Percentiles rank a stretch among this genome's conserved stretches.
Evolutionary conservation across 257 asterid genomes (phyloP).

Genomic region (Solanum lycopersicoides): DNA sequence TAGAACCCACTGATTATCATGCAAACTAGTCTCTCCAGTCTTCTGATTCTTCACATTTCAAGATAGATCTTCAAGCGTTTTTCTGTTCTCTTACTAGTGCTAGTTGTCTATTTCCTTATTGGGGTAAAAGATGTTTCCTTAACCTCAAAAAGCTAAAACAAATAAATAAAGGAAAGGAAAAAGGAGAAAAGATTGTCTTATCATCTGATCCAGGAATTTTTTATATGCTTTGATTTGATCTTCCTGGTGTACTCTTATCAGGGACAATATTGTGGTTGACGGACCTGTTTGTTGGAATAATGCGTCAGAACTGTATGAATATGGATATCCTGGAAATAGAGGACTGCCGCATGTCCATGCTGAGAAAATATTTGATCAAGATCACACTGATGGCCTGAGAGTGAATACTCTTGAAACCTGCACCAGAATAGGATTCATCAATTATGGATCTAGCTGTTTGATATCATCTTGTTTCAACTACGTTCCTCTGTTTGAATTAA

Average conservation of each 20-base stretch:
- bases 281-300: conserved; percentile 20
- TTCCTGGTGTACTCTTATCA: conserved; percentile 43
- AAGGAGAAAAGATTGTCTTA: neutral
- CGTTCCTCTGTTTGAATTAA: conserved; percentile 46
- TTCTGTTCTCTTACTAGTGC: neutral
- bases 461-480: conserved; percentile 32
- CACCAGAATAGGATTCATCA: conserved; percentile 7
- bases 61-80: neutral
- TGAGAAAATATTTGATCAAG: conserved; percentile 25
- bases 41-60: neutral
- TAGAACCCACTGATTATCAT: neutral
- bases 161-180: neutral
- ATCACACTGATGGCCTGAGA: conserved; percentile 16
- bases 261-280: conserved; percentile 59
- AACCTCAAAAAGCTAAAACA: neutral
- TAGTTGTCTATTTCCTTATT: neutral
- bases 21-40: neutral
- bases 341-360: conserved; percentile 11
- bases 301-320: conserved; percentile 17
- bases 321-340: conserved; percentile 21
- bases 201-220: conserved; percentile 8
- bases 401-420: conserved; percentile 12
- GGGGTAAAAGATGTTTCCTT: neutral
- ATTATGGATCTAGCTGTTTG: conserved; percentile 20
- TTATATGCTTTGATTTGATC: conserved; percentile 34